Percentiles rank a stretch among this genome's conserved stretches.
Conservation (phyloP, 2,329 filamentous ascomycete species). For the Claviceps maximensis region DNA sequence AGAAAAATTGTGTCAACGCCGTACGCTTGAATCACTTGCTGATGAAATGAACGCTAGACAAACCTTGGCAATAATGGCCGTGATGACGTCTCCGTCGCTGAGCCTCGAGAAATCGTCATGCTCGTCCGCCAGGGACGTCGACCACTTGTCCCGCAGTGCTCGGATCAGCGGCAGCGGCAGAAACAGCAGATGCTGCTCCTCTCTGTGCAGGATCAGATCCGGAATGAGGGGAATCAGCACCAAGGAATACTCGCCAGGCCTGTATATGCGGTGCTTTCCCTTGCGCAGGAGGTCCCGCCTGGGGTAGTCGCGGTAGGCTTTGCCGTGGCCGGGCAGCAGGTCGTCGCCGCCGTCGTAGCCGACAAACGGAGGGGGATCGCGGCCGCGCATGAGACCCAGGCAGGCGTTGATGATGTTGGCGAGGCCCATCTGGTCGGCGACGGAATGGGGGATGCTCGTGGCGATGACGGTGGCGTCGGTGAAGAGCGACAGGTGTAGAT, state of each 20-base stretch:
- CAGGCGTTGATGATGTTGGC: slow-evolving; percentile 3
- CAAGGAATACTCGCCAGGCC: not conserved
- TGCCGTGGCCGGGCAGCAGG: slow-evolving; percentile 1
- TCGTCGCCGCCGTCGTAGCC: slow-evolving; percentile 2
- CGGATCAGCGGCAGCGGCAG: slow-evolving; percentile 1
- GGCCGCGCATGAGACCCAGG: not conserved
- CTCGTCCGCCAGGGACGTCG: not conserved
- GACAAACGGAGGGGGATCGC: not conserved
- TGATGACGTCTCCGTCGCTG: slow-evolving; percentile 6
- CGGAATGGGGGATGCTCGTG: not conserved
- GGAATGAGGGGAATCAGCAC: not conserved
- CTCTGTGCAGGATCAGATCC: not conserved
- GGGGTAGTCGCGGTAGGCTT: not conserved
- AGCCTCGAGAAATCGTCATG: slow-evolving; percentile 1
- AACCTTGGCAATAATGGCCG: slow-evolving; percentile 7
- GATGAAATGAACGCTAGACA: too few species aligned
- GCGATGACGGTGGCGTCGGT: not conserved
- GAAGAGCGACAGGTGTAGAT: slow-evolving; percentile 2
- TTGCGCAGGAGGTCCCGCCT: not conserved
- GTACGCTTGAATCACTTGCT: too few species aligned
- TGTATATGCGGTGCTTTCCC: not conserved
- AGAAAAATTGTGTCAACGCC: not conserved
- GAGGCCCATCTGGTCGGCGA: slow-evolving; percentile 3
- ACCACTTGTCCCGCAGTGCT: not conserved
- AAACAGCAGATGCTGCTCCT: not conserved